These are phyloP conservation scores for Bipolaris victoriae DNA, from an alignment of 2,329 filamentous ascomycete species.

Conservation along the genomic window DNA sequence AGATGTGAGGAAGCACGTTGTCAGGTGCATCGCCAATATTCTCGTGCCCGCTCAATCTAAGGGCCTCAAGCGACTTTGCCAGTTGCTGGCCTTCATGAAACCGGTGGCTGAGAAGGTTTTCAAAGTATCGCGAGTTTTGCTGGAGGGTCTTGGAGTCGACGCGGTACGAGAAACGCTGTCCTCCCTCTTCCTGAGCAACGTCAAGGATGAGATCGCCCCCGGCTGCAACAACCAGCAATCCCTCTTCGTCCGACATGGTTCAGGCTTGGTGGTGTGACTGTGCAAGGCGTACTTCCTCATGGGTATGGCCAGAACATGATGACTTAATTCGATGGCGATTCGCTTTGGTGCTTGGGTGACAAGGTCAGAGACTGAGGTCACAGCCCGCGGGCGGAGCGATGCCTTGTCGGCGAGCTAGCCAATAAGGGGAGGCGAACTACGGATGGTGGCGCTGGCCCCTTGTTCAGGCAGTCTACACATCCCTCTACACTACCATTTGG, in stretches of 20 bases:
- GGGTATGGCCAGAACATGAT: constrained; percentile 60
- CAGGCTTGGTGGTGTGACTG: constrained; percentile 7
- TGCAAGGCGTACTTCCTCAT: constrained; percentile 43
- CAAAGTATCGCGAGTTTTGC: constrained; percentile 72
- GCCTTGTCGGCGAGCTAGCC: constrained; percentile 1
- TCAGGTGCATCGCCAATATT: constrained; percentile 58
- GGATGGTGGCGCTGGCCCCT: constrained; percentile 5
- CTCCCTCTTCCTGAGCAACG: constrained; percentile 68
- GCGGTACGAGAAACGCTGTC: constrained; percentile 64
- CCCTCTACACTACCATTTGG: constrained; percentile 2
- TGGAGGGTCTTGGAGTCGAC: constrained; percentile 64
- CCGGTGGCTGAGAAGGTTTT: constrained; percentile 67
- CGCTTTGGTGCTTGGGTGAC: constrained; percentile 13
- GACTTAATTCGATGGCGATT: constrained; percentile 20
- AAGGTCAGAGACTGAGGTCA: constrained; percentile 13
- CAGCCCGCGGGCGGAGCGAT: constrained; percentile 15
- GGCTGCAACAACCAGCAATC: constrained; percentile 59
- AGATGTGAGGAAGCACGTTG: constrained; percentile 65
- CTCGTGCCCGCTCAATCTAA: constrained; percentile 55
- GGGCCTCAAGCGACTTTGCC: constrained; percentile 56
- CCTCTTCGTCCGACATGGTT: constrained; percentile 35
- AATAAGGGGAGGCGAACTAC: constrained; percentile 8
- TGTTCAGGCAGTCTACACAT: background rate
- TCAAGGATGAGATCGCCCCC: constrained; percentile 70
- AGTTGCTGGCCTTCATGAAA: constrained; percentile 69